Conservation (phyloP, 345 rosid species). For the Corchorus capsularis region DNA sequence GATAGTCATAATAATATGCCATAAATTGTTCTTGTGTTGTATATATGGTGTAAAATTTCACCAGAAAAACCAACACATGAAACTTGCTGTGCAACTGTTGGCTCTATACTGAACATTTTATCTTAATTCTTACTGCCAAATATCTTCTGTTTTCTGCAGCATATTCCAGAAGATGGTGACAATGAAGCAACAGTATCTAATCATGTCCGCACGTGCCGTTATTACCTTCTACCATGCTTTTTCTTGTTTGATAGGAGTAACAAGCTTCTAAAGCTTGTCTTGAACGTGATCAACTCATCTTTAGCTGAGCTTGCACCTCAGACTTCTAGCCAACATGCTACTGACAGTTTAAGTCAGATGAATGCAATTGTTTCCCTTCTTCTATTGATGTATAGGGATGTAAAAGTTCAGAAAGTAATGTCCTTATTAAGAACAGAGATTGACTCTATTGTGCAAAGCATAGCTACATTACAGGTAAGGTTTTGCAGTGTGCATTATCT, state of each 20-base stretch:
- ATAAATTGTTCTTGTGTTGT: not conserved
- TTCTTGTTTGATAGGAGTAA: constrained; percentile 63
- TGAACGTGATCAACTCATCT: constrained; percentile 40
- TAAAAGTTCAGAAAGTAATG: constrained; percentile 43
- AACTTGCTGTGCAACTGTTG: constrained; percentile 3
- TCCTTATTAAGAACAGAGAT: constrained; percentile 49
- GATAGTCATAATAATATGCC: not conserved
- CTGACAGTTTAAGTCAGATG: constrained; percentile 36
- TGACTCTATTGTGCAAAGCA: constrained; percentile 37
- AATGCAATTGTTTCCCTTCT: constrained; percentile 52
- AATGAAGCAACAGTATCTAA: constrained; percentile 24
- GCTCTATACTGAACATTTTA: not conserved
- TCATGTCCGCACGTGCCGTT: constrained; percentile 31
- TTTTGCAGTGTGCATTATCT: not conserved
- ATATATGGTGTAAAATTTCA: not conserved
- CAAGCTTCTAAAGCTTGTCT: constrained; percentile 47
- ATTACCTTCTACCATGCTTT: constrained; percentile 59
- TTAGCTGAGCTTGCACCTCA: constrained; percentile 32
- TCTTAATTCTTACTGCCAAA: not conserved
- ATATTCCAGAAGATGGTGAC: constrained; percentile 46
- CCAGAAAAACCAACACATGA: not conserved
- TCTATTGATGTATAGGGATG: constrained; percentile 54
- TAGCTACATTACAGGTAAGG: constrained; percentile 59
- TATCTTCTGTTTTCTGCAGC: constrained; percentile 41
- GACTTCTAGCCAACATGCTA: constrained; percentile 26